A percentile compares a stretch with the other conserved stretches of the same genome.
Conservation (phyloP, 805 yeast genomes). For the Zygotorulaspora florentina region DNA sequence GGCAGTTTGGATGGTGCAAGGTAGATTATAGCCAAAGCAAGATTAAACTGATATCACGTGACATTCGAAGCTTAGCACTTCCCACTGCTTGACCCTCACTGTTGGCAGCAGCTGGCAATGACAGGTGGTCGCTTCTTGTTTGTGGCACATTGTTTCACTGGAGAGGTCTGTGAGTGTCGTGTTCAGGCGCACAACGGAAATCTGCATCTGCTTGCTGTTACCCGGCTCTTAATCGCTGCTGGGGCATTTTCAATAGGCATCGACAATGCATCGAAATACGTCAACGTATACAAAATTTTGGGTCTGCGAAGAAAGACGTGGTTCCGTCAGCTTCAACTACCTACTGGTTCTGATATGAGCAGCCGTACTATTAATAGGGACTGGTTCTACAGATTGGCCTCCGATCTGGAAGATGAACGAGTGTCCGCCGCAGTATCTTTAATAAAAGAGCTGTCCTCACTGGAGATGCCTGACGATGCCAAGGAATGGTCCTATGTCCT, state of each 20-base stretch:
- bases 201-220: background rate
- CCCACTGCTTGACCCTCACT: too few relatives aligned
- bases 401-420: conserved; percentile 70
- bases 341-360: background rate
- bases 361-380: conserved; percentile 53
- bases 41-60: background rate
- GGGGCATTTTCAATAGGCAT: background rate
- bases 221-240: too few relatives aligned
- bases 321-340: background rate
- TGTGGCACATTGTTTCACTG: too few relatives aligned
- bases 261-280: background rate
- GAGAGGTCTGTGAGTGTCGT: background rate
- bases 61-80: background rate
- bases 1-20: too few relatives aligned
- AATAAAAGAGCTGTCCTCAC: conserved; percentile 52
- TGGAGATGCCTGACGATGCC: conserved; percentile 30
- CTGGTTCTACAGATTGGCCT: conserved; percentile 70
- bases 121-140: too few relatives aligned
- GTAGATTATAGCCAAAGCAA: too few relatives aligned
- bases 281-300: too few relatives aligned
- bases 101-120: too few relatives aligned
- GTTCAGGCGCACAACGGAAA: background rate
- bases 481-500: conserved; percentile 81
- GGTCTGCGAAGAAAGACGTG: background rate
- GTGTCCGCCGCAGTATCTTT: conserved; percentile 65